These are phyloP conservation scores for Clohesyomyces aquaticus DNA, from an alignment of 495 filamentous ascomycete species.

Conservation along the genomic window DNA sequence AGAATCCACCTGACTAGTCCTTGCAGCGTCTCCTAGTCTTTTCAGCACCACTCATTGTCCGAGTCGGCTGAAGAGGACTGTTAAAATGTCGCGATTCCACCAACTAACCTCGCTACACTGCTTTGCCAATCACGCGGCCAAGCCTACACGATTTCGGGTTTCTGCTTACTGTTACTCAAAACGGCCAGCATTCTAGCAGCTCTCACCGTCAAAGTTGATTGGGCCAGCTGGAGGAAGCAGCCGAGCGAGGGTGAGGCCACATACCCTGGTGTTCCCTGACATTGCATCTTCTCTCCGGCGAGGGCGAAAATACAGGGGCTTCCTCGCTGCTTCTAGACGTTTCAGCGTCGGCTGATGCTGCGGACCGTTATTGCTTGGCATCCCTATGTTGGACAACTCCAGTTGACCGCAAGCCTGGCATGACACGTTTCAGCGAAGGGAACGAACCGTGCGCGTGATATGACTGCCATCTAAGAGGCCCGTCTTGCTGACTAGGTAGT, in stretches of 20 bases:
- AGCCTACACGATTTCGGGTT: background rate
- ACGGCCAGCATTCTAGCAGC: conserved; percentile 15
- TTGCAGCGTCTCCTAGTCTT: too few relatives aligned
- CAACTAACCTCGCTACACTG: conserved; percentile 10
- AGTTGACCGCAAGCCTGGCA: conserved; percentile 29
- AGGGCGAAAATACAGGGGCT: conserved; percentile 16
- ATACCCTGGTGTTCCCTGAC: background rate
- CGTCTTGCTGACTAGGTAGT: conserved; percentile 27
- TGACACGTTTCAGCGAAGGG: conserved; percentile 28
- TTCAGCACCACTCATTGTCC: background rate
- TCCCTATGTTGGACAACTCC: conserved; percentile 13
- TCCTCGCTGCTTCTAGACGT: background rate
- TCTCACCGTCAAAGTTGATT: too few relatives aligned
- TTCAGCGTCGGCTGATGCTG: conserved; percentile 21
- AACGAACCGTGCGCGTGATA: conserved; percentile 28
- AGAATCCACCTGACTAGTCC: conserved; percentile 1
- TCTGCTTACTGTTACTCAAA: conserved; percentile 37
- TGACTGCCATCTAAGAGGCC: conserved; percentile 20
- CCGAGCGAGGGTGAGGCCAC: background rate
- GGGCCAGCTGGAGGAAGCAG: background rate
- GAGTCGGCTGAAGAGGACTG: conserved; percentile 10
- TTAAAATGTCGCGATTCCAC: background rate
- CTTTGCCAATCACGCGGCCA: conserved; percentile 17
- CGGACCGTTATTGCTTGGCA: conserved; percentile 26
- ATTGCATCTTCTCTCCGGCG: background rate